Percentiles rank a stretch among this genome's conserved stretches.
Evolutionary conservation across 225 moss, liverwort and hornwort species (phyloP).

Genomic region (Bryum argenteum): DNA sequence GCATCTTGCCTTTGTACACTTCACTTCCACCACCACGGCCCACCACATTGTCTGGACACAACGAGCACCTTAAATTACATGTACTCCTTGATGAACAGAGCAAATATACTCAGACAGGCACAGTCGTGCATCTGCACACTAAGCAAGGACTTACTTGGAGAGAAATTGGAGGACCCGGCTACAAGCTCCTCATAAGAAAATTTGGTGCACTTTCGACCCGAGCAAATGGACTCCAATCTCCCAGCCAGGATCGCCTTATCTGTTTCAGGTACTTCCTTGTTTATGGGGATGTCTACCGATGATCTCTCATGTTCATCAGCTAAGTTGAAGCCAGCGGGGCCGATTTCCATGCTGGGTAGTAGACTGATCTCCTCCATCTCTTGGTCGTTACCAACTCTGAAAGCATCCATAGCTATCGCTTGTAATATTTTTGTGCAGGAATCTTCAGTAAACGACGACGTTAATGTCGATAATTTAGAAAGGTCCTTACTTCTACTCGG

Average conservation of each 20-base stretch:
- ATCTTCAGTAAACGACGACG: slow-evolving; percentile 3
- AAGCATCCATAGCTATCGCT: slow-evolving; percentile 40
- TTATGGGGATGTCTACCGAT: background rate
- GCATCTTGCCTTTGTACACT: slow-evolving; percentile 50
- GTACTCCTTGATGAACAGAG: too few species aligned
- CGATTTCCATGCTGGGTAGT: slow-evolving; percentile 2
- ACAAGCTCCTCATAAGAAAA: slow-evolving; percentile 40
- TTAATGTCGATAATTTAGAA: background rate
- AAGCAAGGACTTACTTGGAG: slow-evolving; percentile 29
- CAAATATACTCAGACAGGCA: background rate
- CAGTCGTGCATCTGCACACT: too few species aligned
- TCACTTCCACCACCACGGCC: slow-evolving; percentile 61
- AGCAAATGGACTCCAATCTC: slow-evolving; percentile 31
- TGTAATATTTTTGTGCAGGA: slow-evolving; percentile 18
- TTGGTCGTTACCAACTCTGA: slow-evolving; percentile 2
- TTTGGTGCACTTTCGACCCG: slow-evolving; percentile 14
- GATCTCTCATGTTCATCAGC: background rate
- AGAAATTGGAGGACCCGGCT: slow-evolving; percentile 43
- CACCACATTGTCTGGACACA: slow-evolving; percentile 37
- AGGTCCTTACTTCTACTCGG: slow-evolving; percentile 26
- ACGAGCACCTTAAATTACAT: too few species aligned
- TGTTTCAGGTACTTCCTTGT: too few species aligned
- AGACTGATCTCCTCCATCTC: slow-evolving; percentile 6
- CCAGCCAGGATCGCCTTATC: slow-evolving; percentile 5
- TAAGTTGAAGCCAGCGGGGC: background rate